Base-by-base conservation (phyloP, 345 rosid genomes). In the Pelargonium nanum region DNA sequence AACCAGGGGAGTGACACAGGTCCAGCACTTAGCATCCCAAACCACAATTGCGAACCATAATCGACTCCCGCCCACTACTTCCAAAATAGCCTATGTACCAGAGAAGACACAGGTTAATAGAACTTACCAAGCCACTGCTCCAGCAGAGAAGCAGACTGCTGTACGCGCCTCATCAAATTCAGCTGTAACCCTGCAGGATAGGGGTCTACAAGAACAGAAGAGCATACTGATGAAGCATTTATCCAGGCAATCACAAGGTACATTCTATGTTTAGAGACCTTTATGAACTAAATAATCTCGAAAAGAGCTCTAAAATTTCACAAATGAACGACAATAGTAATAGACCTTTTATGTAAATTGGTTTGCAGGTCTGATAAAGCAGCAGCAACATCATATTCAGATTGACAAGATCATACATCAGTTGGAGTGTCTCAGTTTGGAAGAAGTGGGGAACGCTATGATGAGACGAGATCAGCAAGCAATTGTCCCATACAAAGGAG, bases 401-500 rank as follows among this genome's bases (percentile, higher is more conserved):
- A 61, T 87, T 23, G 83, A 78, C 22, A 83, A 80, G 67, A 70
- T 86, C 58, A 76, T 70, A 61, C 19, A 65, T 53, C 81, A 21
- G 63, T 59, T 88, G 70, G 73, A 71, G 45, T 61, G 60, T 59
- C 81, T 89, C 65, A 62, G 56, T 77, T 69, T 88, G 58, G 69
- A 70, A 2, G 76, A 63, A 65, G 71, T 60, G 26, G 67, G 61
- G 59, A 73, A 64, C 62, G 66, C 70, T 25, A 52, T 63, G 52
- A 69, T 34, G 56, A 71, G 44, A 58, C 54, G 58, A 51, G 69
- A 61, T 65, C 78, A 89, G 62, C 81, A 76, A 68, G 91, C 87
- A 53, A 81, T 89, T 59, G 88, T 86, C 24, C 61, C 75, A 56
- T 85, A 80, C 74, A 78, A 59, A 66, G 87, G 74, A 65, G 81